Conservation (phyloP, 2,329 filamentous ascomycete genomes). For the Fusarium subglutinans region DNA sequence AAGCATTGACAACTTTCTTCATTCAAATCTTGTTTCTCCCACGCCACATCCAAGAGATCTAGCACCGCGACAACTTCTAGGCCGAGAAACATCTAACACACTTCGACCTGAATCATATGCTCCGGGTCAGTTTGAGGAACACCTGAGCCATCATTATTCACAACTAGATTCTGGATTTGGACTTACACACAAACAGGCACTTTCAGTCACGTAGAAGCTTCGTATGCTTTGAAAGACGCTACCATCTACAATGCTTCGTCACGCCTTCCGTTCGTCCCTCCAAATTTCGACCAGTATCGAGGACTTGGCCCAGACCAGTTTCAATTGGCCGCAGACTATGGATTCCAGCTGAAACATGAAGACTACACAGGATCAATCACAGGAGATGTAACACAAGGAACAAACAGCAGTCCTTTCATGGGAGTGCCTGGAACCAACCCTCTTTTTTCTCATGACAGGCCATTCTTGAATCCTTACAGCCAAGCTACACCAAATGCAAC, state of each 20-base stretch:
- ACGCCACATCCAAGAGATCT: constrained; percentile 45
- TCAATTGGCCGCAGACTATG: constrained; percentile 35
- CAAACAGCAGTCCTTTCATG: constrained; percentile 40
- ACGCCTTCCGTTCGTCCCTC: constrained; percentile 42
- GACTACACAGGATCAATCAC: constrained; percentile 33
- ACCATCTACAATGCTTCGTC: constrained; percentile 46
- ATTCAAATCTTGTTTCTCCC: constrained; percentile 52
- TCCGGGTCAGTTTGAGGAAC: constrained; percentile 10
- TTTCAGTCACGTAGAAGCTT: constrained; percentile 41
- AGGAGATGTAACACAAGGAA: constrained; percentile 32
- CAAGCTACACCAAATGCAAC: constrained; percentile 34
- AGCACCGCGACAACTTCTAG: constrained; percentile 36
- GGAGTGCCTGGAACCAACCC: constrained; percentile 46
- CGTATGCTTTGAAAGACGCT: constrained; percentile 44
- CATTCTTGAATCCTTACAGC: constrained; percentile 42
- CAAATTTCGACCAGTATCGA: constrained; percentile 36
- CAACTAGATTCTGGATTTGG: not conserved
- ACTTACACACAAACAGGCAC: constrained; percentile 38
- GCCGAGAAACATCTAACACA: constrained; percentile 36
- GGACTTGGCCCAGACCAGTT: constrained; percentile 42
- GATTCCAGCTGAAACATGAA: constrained; percentile 44
- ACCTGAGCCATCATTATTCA: not conserved
- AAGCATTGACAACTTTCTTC: constrained; percentile 49
- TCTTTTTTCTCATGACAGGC: constrained; percentile 46
- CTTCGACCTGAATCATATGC: constrained; percentile 30